A percentile compares a stretch with the other conserved stretches of the same genome.
Evolutionary conservation across 306 rosid genomes (phyloP).

Genomic region (Citrullus colocynthis): DNA sequence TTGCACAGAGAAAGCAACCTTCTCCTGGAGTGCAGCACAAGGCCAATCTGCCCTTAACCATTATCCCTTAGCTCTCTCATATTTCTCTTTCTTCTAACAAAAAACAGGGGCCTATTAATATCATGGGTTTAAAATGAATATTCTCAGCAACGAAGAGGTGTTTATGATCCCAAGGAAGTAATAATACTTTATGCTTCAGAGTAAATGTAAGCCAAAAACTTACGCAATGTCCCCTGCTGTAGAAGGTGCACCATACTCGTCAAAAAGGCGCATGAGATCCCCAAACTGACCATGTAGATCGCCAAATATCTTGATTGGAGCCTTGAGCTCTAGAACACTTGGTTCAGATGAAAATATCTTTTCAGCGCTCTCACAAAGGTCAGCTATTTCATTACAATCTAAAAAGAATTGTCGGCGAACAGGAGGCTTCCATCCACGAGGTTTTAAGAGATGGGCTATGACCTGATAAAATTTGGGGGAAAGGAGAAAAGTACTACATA

Average conservation of each 20-base stretch:
- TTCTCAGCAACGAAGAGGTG: background rate
- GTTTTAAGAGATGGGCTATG: slow-evolving; percentile 85
- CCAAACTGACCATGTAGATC: slow-evolving; percentile 99
- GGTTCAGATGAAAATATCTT: slow-evolving; percentile 91
- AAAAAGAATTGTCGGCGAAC: slow-evolving; percentile 94
- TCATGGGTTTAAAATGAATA: background rate
- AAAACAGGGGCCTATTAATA: background rate
- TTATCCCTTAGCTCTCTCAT: background rate
- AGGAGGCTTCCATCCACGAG: slow-evolving; percentile 99
- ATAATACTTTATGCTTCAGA: background rate
- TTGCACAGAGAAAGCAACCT: background rate
- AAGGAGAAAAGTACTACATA: background rate
- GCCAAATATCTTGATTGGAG: slow-evolving; percentile 97
- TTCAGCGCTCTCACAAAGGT: slow-evolving; percentile 96
- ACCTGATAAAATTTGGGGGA: slow-evolving; percentile 36
- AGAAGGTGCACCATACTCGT: slow-evolving; percentile 97
- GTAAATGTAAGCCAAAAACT: slow-evolving; percentile 21
- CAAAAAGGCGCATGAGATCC: slow-evolving; percentile 99
- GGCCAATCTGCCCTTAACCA: background rate
- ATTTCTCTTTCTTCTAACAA: background rate
- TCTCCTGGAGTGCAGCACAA: background rate
- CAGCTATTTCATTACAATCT: slow-evolving; percentile 96
- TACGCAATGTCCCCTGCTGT: slow-evolving; percentile 99
- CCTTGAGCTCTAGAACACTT: slow-evolving; percentile 82
- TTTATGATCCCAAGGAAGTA: background rate